These are phyloP conservation scores for Sclerotinia minor DNA, from an alignment of 2,329 filamentous ascomycete genomes.

Conservation along the genomic window DNA sequence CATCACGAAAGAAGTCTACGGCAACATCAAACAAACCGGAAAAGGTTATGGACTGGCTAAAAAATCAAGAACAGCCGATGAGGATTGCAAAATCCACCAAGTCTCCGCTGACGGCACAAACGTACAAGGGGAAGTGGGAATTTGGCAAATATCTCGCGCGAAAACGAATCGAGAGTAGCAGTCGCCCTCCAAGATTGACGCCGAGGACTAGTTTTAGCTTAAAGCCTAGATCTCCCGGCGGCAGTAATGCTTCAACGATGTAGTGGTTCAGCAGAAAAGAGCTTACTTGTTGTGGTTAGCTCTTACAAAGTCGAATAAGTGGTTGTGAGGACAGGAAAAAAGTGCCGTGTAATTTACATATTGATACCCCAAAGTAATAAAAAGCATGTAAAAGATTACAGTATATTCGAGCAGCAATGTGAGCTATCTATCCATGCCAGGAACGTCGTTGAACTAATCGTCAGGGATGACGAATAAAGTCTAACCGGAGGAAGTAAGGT, in stretches of 20 bases:
- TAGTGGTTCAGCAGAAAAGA: neutral
- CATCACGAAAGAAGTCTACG: neutral
- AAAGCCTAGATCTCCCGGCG: slow-evolving; percentile 8
- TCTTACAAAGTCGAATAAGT: neutral
- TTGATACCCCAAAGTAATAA: neutral
- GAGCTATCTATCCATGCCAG: neutral
- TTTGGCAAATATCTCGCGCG: slow-evolving; percentile 21
- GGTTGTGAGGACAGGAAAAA: neutral
- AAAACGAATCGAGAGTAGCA: slow-evolving; percentile 4
- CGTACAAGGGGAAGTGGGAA: slow-evolving; percentile 7
- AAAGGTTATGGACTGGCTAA: neutral
- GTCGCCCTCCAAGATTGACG: slow-evolving; percentile 4
- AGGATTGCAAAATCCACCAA: slow-evolving; percentile 3
- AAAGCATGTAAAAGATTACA: neutral
- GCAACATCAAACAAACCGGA: neutral
- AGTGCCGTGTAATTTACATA: neutral
- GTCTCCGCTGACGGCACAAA: neutral
- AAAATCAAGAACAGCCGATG: neutral
- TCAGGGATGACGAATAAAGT: neutral
- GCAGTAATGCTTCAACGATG: neutral
- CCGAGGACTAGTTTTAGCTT: slow-evolving; percentile 18
- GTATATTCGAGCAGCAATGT: neutral
- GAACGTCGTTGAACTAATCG: slow-evolving; percentile 6
- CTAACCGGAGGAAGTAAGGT: neutral
- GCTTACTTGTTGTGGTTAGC: neutral